A percentile compares a stretch with the other conserved stretches of the same genome.
Evolutionary conservation across 495 filamentous ascomycete genomes (phyloP).

Genomic region (Daldinia grandis): DNA sequence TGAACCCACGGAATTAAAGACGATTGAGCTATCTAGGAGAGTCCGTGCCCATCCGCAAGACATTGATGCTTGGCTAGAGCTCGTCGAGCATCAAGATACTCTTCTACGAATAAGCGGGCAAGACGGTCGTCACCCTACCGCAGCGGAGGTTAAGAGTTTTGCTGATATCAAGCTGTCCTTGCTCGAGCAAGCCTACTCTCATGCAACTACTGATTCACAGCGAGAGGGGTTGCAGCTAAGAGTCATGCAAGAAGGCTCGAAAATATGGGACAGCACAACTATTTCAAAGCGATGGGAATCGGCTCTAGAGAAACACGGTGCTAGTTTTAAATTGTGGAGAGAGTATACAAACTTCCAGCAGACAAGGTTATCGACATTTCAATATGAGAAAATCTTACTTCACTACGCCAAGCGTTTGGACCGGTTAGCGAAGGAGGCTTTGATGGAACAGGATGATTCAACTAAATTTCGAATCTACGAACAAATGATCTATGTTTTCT

Average conservation of each 20-base stretch:
- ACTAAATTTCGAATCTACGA: constrained; percentile 47
- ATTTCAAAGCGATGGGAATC: constrained; percentile 71
- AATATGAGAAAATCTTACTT: constrained; percentile 68
- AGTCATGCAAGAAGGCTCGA: constrained; percentile 73
- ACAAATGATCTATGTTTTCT: constrained; percentile 74
- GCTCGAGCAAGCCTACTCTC: constrained; percentile 78
- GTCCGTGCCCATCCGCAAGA: constrained; percentile 72
- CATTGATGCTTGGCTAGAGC: constrained; percentile 73
- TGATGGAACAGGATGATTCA: constrained; percentile 31
- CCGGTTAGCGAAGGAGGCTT: constrained; percentile 52
- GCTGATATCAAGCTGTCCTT: constrained; percentile 82
- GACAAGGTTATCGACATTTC: constrained; percentile 71
- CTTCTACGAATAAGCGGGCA: constrained; percentile 58
- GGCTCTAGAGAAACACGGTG: constrained; percentile 63
- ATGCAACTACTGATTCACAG: constrained; percentile 51
- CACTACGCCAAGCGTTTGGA: constrained; percentile 66
- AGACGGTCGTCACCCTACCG: constrained; percentile 56
- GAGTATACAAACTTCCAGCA: constrained; percentile 80
- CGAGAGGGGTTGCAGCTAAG: constrained; percentile 68
- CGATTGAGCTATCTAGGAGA: constrained; percentile 64
- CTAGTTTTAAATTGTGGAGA: constrained; percentile 72
- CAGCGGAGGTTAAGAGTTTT: constrained; percentile 69
- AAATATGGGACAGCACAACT: constrained; percentile 74
- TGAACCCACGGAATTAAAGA: constrained; percentile 56
- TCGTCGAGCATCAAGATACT: constrained; percentile 77